Base-by-base conservation (phyloP, 345 rosid species). In the Laguncularia racemosa region DNA sequence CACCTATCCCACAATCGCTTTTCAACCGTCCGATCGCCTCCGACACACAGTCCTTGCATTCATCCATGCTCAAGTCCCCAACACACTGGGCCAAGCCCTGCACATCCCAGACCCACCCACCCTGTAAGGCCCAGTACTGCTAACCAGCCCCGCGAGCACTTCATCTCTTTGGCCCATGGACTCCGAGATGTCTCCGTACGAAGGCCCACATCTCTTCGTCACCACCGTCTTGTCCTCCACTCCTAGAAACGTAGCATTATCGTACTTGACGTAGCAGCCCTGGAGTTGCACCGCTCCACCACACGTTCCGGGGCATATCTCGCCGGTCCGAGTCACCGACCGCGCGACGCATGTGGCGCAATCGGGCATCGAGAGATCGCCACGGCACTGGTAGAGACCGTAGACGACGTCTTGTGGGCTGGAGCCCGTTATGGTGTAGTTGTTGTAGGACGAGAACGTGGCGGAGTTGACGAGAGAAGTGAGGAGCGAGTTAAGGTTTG, bases 401-500 rank as follows among this genome's bases (percentile, higher is more conserved):
- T 80, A 85, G 10, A 87, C 78, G n/a, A 83, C 76, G 75, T 93
- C 96, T 21, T 79, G 76, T 8, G 86, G 78, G 63, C 71, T 77
- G 19, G 97, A 79, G 38, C 90, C 89, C 71, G 79, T 23, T 60
- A 85, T 60, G 73, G 96, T 93, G 86, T 50, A 85, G 86, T 87
- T 87, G 87, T 82, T 89, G 87, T 87, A 93, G 76, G 97, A 73
- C 15, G 87, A 75, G 80, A 73, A 87, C 17, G 99, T 76, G 63
- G 97, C 99, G 11, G 99, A 84, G 95, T 93, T 93, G 72, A 89
- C 96, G 0, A 89, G 78, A 49, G 99, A 87, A 53, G 92, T 84
- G 56, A 93, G 82, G 50, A 93, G 87, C 1, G 99, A 83, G 73
- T 93, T 74, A 55, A 89, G 73, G 68, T 93, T 93, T 44, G 88